Evolutionary conservation across 1,139 yeast species (phyloP), one percentile per base, ranked within the genome.

Genomic region (Sugiyamaella novakii): DNA sequence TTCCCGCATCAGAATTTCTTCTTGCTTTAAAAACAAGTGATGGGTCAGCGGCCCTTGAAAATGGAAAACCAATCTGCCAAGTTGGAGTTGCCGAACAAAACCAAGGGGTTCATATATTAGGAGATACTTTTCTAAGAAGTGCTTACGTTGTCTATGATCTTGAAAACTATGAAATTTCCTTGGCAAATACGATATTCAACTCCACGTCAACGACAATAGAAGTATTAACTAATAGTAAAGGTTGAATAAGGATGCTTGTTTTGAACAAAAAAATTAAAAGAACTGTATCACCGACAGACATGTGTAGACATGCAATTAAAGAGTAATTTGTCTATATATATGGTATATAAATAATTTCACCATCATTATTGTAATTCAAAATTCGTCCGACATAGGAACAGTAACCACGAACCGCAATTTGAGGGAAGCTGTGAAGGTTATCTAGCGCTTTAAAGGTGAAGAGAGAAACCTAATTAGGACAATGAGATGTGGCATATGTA

Each of bases 61-160:
- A 60, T 27, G 67, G 67, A 31, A 40, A 52, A 12, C 51, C 28
- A 15, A 14, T 38, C 5, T 47, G 51, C 24, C 40, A 25, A n/a
- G 39, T 47, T 14, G 51, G 51, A 1, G 8, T 44, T 3, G 18
- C 30, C 3, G 29, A 25, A 10, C 43, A 30, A 18, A 6, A 4
- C 19, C 25, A 36, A 1, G 25, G 44, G 8, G 19, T 42, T 17
- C 42, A 45, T 11, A 56, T 57, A 27, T 64, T 87, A 12, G 96
- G 96, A 34, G 95, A 86, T 65, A 77, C 82, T 24, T 81, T 88
- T 67, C 70, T 89, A 59, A 75, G 88, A 52, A 74, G 78, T 47
- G 89, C 87, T 8, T 88, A 88, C 64, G 79, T 83, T 46, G 95
- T 87, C 33, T 87, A 79, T 59, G 89, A 88, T 65, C 69, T 86